Conservation (phyloP, 306 rosid species). For the Cicer arietinum region DNA sequence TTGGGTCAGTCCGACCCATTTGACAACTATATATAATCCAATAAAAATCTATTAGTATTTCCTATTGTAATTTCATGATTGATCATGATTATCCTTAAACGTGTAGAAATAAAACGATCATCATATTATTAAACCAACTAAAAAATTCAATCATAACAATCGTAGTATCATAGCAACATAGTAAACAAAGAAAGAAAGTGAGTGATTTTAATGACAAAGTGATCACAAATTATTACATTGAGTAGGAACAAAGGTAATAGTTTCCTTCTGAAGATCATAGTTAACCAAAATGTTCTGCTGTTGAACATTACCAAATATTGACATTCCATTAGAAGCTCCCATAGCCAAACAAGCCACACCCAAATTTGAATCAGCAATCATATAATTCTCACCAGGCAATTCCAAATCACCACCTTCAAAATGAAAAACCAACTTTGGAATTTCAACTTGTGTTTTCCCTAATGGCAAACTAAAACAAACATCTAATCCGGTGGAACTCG, state of each 20-base stretch:
- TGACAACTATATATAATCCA: too few relatives aligned
- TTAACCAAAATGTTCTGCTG: constrained; percentile 62
- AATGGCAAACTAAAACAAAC: constrained; percentile 69
- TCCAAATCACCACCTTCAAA: constrained; percentile 74
- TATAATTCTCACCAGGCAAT: constrained; percentile 67
- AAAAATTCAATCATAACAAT: constrained; percentile 39
- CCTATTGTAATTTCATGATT: neutral
- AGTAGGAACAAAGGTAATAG: constrained; percentile 51
- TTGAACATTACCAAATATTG: constrained; percentile 68
- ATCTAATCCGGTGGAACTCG: constrained; percentile 63
- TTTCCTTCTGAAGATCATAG: constrained; percentile 55
- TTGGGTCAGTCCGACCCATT: too few relatives aligned
- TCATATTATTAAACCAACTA: constrained; percentile 33
- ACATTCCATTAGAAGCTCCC: constrained; percentile 69
- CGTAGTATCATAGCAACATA: constrained; percentile 14
- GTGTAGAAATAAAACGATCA: neutral
- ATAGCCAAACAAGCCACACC: constrained; percentile 80
- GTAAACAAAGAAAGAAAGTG: constrained; percentile 1
- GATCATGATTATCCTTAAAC: neutral
- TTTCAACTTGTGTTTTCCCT: constrained; percentile 42
- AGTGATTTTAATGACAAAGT: neutral
- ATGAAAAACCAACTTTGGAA: constrained; percentile 75
- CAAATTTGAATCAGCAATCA: constrained; percentile 57
- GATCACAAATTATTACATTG: constrained; percentile 50
- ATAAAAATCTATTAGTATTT: too few relatives aligned